phyloP scores from a whole-genome alignment of 345 rosid species.

The Odontarrhena argentea region DNA sequence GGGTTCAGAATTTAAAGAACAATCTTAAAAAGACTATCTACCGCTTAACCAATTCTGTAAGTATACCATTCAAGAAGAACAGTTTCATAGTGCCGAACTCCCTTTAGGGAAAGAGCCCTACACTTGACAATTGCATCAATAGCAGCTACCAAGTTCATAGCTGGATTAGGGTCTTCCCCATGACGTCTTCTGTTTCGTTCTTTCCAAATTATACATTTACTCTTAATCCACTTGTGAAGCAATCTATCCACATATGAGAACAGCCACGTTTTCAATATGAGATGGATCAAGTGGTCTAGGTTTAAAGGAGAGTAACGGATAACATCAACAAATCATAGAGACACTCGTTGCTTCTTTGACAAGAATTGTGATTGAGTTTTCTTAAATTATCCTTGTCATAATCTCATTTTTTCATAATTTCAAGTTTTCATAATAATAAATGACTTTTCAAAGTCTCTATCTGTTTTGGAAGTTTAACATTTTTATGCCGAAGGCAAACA shows the following conservation, averaged over 20 bases:
- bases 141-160: too few relatives aligned
- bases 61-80: too few relatives aligned
- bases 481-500: constrained; percentile 71
- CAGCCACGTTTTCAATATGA: constrained; percentile 26
- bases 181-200: too few relatives aligned
- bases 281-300: constrained; percentile 18
- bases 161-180: too few relatives aligned
- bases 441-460: constrained; percentile 33
- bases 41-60: too few relatives aligned
- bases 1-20: too few relatives aligned
- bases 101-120: too few relatives aligned
- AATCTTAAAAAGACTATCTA: too few relatives aligned
- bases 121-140: too few relatives aligned
- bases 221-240: constrained; percentile 26
- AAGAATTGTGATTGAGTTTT: constrained; percentile 9
- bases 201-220: constrained; percentile 8
- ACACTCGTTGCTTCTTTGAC: background rate
- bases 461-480: constrained; percentile 80
- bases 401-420: background rate
- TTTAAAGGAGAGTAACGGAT: background rate
- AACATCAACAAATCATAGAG: background rate
- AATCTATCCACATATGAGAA: constrained; percentile 24
- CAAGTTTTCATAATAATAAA: background rate
- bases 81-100: too few relatives aligned
- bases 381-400: background rate